Base-by-base conservation (phyloP, 441 rosid species). In the Geranium incanum region DNA sequence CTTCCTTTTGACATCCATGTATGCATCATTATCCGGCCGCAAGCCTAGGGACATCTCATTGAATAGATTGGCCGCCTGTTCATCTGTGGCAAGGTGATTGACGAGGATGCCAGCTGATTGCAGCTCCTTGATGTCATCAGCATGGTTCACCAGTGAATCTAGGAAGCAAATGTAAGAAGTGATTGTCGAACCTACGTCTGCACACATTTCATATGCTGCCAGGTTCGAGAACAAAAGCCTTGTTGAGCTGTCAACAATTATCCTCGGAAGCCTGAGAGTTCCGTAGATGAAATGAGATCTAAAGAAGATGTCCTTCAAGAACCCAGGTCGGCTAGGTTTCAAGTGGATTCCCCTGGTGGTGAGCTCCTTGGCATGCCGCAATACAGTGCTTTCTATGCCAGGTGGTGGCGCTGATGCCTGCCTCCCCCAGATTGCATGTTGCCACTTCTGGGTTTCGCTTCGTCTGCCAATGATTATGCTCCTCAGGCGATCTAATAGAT, bases 311-410 rank as follows among this genome's bases (percentile, higher is more conserved):
- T 71, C 78, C 11, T 5, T 36, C 8, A 76, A 48, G 33, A 50
- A n/a, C 6, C 75, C 28, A 11, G 65, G 59, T 4, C 12, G 18
- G 48, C 8, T 36, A 6, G 50, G 55, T 7, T 0, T 45, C 3
- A 71, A 33, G 67, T 37, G 36, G 13, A 76, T 67, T 64, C 78
- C 78, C 0, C 59, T 57, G 8, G 52, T 19, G 48, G n/a, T 59
- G 0, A 76, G 78, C 68, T 76, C 78, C 33, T 67, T 19, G 11
- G 64, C 67, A 13, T 59, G 59, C 0, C 78, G 75, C 23, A 66
- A 67, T 1, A 59, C 9, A 11, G 12, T 11, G 52, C 12, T 6
- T 45, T 45, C 9, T 11, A 11, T 45, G 2, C 12, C 13, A 11
- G 52, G 13, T 11, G 52, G 13, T 6, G 52, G 52, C 12, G 55